Base-by-base conservation (phyloP, 108 stramenopile species). In the Fragilariopsis cylindrus region DNA sequence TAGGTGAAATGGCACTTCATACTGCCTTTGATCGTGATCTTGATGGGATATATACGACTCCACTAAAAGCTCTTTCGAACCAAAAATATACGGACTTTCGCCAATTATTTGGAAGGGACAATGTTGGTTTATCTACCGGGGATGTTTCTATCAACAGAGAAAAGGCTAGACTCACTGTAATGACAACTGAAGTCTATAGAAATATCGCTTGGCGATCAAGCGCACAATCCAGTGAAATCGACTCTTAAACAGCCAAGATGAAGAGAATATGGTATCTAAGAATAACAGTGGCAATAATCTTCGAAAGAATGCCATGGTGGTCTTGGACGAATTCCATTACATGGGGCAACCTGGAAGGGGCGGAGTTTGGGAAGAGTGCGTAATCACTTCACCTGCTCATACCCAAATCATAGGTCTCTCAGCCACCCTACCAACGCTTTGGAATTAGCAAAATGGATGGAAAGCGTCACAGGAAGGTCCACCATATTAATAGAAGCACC, bases 241-340 rank as follows among this genome's bases (percentile, higher is more conserved):
- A 66, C 63, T 16, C 41, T 72, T 19, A 39, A 52, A 71, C 62
- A 53, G 15, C 48, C 60, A 57, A 71, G 49, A 68, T 53, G 65
- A 16, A 74, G 11, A 71, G 84, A 8, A 64, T 3, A 71, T 78
- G 5, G 4, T 6, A 21, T 6, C 16, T 30, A 40, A 30, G 58
- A 30, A 4, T 60, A 7, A 30, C 4, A 67, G 40, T 60, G 65
- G 73, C 16, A 82, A 80, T 50, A 90, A 94, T 46, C 76, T 96
- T 12, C 56, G 72, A 13, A 83, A 87, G 40, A 90, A 92, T 64
- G 87, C 88, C 12, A 91, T 93, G 19, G 95, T 96, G 11, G 95
- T 97, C 21, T 83, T 98, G 73, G 97, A 98, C 70, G 97, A 98
- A 76, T 97, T 98, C 73, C 97, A 98, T 83, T 98, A 96, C 86